Conservation (phyloP, 2,329 filamentous ascomycete genomes). For the Ophiostoma montium region DNA sequence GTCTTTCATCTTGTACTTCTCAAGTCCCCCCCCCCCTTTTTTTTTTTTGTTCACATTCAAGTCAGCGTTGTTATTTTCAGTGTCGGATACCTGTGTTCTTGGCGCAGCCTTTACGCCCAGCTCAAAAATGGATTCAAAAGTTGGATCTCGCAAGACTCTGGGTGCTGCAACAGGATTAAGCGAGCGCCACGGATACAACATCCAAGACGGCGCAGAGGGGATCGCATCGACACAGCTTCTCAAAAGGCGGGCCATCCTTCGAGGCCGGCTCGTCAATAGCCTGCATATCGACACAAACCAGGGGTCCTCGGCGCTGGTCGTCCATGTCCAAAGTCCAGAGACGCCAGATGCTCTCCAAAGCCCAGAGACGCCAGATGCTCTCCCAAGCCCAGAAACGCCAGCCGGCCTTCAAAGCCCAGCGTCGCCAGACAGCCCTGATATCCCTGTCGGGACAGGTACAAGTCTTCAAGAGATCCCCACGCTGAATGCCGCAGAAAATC, state of each 20-base stretch:
- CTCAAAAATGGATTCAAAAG: not conserved
- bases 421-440: not conserved
- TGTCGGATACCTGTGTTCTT: not conserved
- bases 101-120: not conserved
- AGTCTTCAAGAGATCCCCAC: no score
- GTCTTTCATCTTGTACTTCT: no score
- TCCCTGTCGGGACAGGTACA: not conserved
- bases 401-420: no score
- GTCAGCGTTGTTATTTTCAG: no score
- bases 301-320: not conserved
- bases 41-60: no score
- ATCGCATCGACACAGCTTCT: not conserved
- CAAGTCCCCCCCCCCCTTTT: no score
- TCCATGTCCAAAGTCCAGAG: not conserved
- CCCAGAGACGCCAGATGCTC: not conserved
- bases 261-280: not conserved
- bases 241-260: not conserved
- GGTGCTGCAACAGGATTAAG: not conserved
- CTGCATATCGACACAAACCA: not conserved
- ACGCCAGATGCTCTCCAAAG: not conserved
- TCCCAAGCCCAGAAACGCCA: no score
- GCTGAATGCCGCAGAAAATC: not conserved
- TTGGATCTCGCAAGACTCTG: not conserved
- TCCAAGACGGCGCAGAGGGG: not conserved
- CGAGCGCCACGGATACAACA: not conserved